Evolutionary conservation across 768 basidiomycete genomes (phyloP).

Genomic region (Pulveroboletus sp.): DNA sequence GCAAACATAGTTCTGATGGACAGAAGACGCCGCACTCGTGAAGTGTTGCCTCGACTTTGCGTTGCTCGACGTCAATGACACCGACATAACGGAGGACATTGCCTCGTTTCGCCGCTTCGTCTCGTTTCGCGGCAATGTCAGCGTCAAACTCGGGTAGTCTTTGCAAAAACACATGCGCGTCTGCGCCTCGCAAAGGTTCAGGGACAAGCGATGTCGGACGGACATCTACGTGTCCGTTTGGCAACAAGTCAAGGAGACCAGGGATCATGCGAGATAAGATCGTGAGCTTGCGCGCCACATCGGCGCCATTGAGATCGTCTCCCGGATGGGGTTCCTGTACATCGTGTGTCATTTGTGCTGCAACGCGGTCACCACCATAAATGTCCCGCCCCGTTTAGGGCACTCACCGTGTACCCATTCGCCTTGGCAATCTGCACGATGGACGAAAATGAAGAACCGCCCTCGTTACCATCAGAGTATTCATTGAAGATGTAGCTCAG

Average conservation of each 20-base stretch:
- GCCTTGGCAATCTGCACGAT: constrained; percentile 85
- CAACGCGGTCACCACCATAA: neutral
- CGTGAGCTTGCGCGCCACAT: constrained; percentile 95
- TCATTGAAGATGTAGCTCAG: constrained; percentile 99
- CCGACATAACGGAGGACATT: constrained; percentile 92
- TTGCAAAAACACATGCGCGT: constrained; percentile 79
- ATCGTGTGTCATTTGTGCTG: constrained; percentile 21
- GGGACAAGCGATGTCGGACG: constrained; percentile 85
- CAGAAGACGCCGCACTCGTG: constrained; percentile 57
- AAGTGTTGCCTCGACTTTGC: constrained; percentile 76
- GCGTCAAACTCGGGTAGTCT: constrained; percentile 79
- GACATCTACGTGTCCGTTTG: constrained; percentile 78
- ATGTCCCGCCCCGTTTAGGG: neutral
- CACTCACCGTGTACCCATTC: constrained; percentile 85
- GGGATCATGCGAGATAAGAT: constrained; percentile 85
- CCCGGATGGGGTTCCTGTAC: constrained; percentile 92
- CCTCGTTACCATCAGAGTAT: constrained; percentile 67
- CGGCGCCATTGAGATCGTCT: constrained; percentile 94
- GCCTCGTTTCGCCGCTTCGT: constrained; percentile 72
- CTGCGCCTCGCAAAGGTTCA: constrained; percentile 57
- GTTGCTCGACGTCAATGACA: constrained; percentile 73
- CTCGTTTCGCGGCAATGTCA: constrained; percentile 71
- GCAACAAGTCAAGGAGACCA: constrained; percentile 45
- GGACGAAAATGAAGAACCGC: constrained; percentile 78
- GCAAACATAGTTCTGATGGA: neutral